phyloP scores from a whole-genome alignment of 176 grass and related monocot species.

The Oryza glaberrima region DNA sequence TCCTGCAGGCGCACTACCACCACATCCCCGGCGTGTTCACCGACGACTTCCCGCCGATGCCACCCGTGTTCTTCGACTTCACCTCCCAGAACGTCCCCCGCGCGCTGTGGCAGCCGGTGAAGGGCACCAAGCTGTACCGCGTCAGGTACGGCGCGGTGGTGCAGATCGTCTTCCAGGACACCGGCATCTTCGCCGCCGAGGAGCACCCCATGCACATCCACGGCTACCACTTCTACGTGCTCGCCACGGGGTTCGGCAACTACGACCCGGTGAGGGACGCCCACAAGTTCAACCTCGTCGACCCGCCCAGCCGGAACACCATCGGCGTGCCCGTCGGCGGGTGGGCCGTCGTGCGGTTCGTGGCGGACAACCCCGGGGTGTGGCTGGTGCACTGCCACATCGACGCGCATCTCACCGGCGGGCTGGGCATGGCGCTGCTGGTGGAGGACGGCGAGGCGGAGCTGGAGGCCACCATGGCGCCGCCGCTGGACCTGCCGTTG shows the following conservation, averaged over 20 bases:
- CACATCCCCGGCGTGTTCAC: constrained; percentile 73
- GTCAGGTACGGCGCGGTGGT: constrained; percentile 72
- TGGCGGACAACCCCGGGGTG: constrained; percentile 84
- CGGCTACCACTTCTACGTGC: constrained; percentile 90
- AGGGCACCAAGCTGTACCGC: constrained; percentile 60
- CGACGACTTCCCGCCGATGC: constrained; percentile 66
- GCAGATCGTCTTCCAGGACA: constrained; percentile 89
- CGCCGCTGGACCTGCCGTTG: constrained; percentile 70
- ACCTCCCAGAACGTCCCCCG: constrained; percentile 69
- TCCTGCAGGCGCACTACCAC: constrained; percentile 74
- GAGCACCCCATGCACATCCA: constrained; percentile 98
- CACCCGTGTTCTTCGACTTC: constrained; percentile 79
- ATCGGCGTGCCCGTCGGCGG: constrained; percentile 88
- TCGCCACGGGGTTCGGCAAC: constrained; percentile 84
- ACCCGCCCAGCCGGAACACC: constrained; percentile 85
- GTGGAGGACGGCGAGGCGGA: constrained; percentile 78
- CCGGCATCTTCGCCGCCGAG: constrained; percentile 65
- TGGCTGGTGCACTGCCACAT: constrained; percentile 97
- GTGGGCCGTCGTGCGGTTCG: constrained; percentile 86
- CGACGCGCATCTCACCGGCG: constrained; percentile 67
- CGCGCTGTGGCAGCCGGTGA: constrained; percentile 63
- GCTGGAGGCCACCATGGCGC: constrained; percentile 58
- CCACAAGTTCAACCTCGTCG: constrained; percentile 79
- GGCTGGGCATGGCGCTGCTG: constrained; percentile 81
- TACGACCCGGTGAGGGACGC: constrained; percentile 62